phyloP scores from a whole-genome alignment of 179 eudicot genomes.

The Silene noctiflora region DNA sequence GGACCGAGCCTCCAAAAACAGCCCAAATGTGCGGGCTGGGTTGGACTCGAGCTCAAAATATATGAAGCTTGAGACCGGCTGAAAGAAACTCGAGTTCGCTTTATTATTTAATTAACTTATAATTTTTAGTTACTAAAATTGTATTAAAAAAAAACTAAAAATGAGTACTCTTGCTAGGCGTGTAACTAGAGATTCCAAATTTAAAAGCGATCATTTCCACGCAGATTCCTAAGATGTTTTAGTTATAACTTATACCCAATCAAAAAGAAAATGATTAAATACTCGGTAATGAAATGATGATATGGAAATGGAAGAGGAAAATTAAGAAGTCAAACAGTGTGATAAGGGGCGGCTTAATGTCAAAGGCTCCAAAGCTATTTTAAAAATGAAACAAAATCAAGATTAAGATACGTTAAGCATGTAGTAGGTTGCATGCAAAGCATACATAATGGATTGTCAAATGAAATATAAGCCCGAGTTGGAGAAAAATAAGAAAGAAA shows the following conservation, averaged over 20 bases:
- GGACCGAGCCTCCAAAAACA: too few relatives aligned
- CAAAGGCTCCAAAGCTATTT: constrained; percentile 20
- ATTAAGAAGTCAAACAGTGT: constrained; percentile 1
- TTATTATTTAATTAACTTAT: too few relatives aligned
- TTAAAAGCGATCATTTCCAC: background rate
- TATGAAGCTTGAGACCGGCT: too few relatives aligned
- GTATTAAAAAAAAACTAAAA: too few relatives aligned
- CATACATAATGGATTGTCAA: constrained; percentile 15
- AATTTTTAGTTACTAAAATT: too few relatives aligned
- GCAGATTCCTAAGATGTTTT: constrained; percentile 1
- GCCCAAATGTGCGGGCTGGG: too few relatives aligned
- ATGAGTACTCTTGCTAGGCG: too few relatives aligned
- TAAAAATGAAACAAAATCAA: constrained; percentile 27
- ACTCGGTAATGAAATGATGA: background rate
- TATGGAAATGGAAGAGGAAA: background rate
- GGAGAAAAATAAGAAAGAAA: background rate
- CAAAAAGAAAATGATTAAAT: background rate
- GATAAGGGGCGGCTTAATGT: constrained; percentile 16
- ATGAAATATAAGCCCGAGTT: constrained; percentile 15
- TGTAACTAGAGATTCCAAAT: background rate
- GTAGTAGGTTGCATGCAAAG: constrained; percentile 29
- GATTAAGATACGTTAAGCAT: constrained; percentile 19
- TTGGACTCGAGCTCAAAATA: too few relatives aligned
- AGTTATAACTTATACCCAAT: background rate
- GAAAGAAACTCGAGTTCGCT: too few relatives aligned